Percentiles rank a stretch among this genome's conserved stretches.
Evolutionary conservation across 2,329 filamentous ascomycete genomes (phyloP).

Genomic region (Ceratocystis lukuohia): DNA sequence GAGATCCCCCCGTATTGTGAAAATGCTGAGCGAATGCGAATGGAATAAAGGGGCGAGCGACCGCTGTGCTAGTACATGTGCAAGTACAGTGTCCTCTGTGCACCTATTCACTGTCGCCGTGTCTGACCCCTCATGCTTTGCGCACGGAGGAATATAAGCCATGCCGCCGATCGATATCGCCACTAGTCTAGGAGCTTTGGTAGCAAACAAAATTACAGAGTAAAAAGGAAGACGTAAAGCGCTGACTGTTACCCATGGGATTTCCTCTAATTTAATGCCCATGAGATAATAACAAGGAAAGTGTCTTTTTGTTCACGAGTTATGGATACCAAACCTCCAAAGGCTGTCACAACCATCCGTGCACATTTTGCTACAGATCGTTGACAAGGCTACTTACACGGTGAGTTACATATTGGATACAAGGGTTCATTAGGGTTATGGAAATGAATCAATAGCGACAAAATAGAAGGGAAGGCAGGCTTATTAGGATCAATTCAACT

Average conservation of each 20-base stretch:
- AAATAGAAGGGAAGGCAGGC: no score
- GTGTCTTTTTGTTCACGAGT: no score
- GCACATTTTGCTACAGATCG: background rate
- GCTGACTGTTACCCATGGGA: no score
- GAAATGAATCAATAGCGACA: no score
- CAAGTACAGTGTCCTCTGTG: background rate
- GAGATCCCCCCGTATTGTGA: background rate
- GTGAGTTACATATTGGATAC: no score
- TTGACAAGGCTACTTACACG: no score
- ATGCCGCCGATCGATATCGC: slow-evolving; percentile 2
- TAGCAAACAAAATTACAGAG: background rate
- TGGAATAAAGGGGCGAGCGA: background rate
- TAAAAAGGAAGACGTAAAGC: background rate
- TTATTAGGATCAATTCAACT: no score
- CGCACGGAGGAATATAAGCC: background rate
- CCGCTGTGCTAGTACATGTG: background rate
- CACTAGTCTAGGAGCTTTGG: background rate
- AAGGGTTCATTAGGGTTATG: no score
- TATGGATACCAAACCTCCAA: no score
- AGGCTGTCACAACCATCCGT: background rate
- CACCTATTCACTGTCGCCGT: background rate
- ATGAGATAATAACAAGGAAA: no score
- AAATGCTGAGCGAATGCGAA: background rate
- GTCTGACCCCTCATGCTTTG: background rate
- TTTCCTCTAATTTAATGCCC: background rate